These are phyloP conservation scores for Macrolepiota dolichaula DNA, from an alignment of 768 basidiomycete species.

Conservation along the genomic window DNA sequence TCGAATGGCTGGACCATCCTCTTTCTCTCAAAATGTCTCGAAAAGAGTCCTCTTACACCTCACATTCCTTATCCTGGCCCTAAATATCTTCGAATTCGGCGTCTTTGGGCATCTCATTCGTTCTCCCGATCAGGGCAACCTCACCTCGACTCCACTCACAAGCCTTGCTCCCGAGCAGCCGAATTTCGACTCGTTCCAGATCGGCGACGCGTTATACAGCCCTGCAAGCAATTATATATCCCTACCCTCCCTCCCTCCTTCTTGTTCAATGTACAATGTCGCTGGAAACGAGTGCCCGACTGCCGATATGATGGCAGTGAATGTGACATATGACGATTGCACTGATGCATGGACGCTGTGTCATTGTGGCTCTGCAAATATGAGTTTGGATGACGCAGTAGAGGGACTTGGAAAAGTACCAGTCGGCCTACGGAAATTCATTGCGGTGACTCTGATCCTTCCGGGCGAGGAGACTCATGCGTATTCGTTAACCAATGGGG, in stretches of 20 bases:
- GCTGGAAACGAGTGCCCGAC: slow-evolving; percentile 20
- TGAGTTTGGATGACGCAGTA: slow-evolving; percentile 23
- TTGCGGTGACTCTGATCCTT: slow-evolving; percentile 20
- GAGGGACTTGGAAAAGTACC: slow-evolving; percentile 25
- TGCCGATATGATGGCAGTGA: slow-evolving; percentile 17
- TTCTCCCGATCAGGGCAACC: background rate
- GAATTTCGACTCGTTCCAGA: slow-evolving; percentile 14
- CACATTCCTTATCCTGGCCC: background rate
- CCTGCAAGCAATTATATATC: slow-evolving; percentile 13
- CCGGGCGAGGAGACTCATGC: slow-evolving; percentile 19
- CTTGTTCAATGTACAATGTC: slow-evolving; percentile 12
- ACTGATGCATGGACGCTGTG: slow-evolving; percentile 23
- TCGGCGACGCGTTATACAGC: slow-evolving; percentile 12
- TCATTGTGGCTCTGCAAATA: slow-evolving; percentile 23
- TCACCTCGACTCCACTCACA: background rate
- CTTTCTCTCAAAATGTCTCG: background rate
- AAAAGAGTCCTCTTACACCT: background rate
- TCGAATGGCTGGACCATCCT: background rate
- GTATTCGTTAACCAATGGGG: slow-evolving; percentile 29
- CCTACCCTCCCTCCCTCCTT: slow-evolving; percentile 14
- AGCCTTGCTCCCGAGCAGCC: slow-evolving; percentile 18
- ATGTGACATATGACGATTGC: slow-evolving; percentile 27
- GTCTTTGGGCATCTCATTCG: background rate
- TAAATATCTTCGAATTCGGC: background rate
- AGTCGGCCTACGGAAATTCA: slow-evolving; percentile 28